These are phyloP conservation scores for Isoetes taiwanensis DNA, from an alignment of 75 land plant genomes.

Conservation along the genomic window DNA sequence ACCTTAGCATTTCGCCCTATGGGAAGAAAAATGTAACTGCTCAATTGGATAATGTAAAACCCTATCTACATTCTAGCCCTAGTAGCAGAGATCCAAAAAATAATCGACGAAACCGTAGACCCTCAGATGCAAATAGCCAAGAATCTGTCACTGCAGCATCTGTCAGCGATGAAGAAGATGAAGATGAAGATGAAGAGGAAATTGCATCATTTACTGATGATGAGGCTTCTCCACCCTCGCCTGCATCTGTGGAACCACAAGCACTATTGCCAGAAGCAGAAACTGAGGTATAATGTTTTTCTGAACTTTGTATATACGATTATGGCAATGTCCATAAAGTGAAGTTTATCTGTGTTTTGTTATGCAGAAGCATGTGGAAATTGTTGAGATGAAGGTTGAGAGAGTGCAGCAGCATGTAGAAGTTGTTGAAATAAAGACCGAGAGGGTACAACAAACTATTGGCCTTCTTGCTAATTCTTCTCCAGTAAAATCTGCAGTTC, in stretches of 20 bases:
- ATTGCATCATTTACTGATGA: constrained; percentile 10
- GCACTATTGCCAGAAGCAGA: constrained; percentile 5
- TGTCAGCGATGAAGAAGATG: constrained; percentile 10
- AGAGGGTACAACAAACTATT: no score
- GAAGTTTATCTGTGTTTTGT: not conserved
- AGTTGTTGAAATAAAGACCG: no score
- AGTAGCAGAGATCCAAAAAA: not conserved
- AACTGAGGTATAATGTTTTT: no score
- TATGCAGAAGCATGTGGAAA: not conserved
- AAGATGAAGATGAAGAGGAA: not conserved
- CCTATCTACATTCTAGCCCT: not conserved
- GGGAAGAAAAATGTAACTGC: not conserved
- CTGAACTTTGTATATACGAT: no score
- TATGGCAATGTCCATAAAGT: not conserved
- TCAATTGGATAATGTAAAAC: no score
- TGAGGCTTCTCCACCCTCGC: not conserved
- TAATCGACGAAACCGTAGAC: not conserved
- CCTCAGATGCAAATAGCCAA: not conserved
- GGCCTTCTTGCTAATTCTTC: no score
- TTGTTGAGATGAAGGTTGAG: not conserved
- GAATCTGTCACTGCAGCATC: not conserved
- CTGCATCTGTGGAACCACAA: not conserved
- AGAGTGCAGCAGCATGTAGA: not conserved
- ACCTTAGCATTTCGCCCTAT: not conserved
- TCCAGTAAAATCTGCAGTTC: no score